Evolutionary conservation across 805 yeast genomes (phyloP), one percentile per base, ranked within the genome.

Genomic region (Lipomyces spencermartinsiae): DNA sequence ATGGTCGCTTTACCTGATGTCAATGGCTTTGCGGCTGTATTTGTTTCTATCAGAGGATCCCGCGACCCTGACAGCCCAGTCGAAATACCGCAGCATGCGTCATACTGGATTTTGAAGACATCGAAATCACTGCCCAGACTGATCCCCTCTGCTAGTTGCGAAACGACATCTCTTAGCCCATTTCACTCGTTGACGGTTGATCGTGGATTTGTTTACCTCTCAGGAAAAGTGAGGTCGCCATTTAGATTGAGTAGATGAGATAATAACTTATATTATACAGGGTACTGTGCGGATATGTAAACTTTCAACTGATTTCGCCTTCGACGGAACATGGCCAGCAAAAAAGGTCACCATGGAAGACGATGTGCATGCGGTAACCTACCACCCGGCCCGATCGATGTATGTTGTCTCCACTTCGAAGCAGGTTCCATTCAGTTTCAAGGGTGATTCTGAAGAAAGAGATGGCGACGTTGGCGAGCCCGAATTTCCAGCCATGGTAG

Each of bases 371-470:
- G 83, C 86, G 25, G 80, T 93, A 4, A 81, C 91, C 0, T 93
- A 86, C 74, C 95, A 92, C 78, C 89, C 88, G 71, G 78, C 82
- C 4, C 83, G 92, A 0, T 82, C 87, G 68, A 84, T 91, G 14
- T 88, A 84, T 73, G 81, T 90, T 4, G 81, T 90, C 0, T 86
- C 94, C 0, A 86, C 91, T 0, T 80, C 86, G 59, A 81, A 80
- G 34, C 86, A 86, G 49, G 82, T 86, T 31, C 88, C 87, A 1
- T 93, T 87, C 74, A 79, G 83, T 49, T 87, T 92, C 19, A 76
- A 86, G 16, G 96, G 91, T 74, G 97, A 91, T 74, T 97, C 91
- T 69, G 92, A 87, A 1, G 82, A 83, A 29, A 83, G 83, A 1
- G 81, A 89, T 58, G 86, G 86, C 9, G 96, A 94, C 0, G 75